These are phyloP conservation scores for Nitzschia palea DNA, from an alignment of 108 stramenopile species.

Conservation along the genomic window DNA sequence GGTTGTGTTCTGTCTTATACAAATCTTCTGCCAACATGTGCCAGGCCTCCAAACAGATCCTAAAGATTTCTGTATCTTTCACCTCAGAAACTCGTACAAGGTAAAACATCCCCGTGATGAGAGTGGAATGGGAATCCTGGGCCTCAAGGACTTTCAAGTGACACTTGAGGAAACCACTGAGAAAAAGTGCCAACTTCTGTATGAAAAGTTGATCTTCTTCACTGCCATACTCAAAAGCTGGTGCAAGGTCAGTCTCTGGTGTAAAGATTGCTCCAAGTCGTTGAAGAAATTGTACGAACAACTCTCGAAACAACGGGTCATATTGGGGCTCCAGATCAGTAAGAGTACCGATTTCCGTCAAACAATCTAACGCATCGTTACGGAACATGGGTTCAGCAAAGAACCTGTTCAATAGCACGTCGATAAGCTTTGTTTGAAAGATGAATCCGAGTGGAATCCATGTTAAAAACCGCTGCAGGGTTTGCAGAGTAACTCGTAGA, in stretches of 20 bases:
- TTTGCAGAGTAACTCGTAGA: slow-evolving; percentile 90
- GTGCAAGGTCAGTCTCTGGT: slow-evolving; percentile 82
- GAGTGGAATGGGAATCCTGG: slow-evolving; percentile 78
- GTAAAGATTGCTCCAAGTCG: slow-evolving; percentile 78
- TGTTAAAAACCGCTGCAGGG: slow-evolving; percentile 94
- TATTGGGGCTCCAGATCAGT: slow-evolving; percentile 89
- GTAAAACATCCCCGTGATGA: slow-evolving; percentile 92
- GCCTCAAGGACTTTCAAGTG: slow-evolving; percentile 89
- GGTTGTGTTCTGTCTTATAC: slow-evolving; percentile 77
- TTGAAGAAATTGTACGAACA: slow-evolving; percentile 82
- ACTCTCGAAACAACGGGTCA: slow-evolving; percentile 82
- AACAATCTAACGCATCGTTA: slow-evolving; percentile 93
- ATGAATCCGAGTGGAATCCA: slow-evolving; percentile 99
- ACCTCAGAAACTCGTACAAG: slow-evolving; percentile 94
- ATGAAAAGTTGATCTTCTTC: slow-evolving; percentile 95
- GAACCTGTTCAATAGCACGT: slow-evolving; percentile 91
- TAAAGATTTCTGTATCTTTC: slow-evolving; percentile 97
- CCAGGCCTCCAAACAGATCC: slow-evolving; percentile 98
- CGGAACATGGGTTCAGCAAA: slow-evolving; percentile 90
- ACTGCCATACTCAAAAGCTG: slow-evolving; percentile 85
- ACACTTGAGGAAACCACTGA: slow-evolving; percentile 88
- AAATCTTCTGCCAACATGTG: slow-evolving; percentile 95
- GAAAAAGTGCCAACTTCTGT: slow-evolving; percentile 93
- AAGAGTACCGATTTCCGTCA: slow-evolving; percentile 96
- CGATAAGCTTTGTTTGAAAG: slow-evolving; percentile 94